Evolutionary conservation across 2,329 filamentous ascomycete species (phyloP).

Genomic region (Epichloe sp.): DNA sequence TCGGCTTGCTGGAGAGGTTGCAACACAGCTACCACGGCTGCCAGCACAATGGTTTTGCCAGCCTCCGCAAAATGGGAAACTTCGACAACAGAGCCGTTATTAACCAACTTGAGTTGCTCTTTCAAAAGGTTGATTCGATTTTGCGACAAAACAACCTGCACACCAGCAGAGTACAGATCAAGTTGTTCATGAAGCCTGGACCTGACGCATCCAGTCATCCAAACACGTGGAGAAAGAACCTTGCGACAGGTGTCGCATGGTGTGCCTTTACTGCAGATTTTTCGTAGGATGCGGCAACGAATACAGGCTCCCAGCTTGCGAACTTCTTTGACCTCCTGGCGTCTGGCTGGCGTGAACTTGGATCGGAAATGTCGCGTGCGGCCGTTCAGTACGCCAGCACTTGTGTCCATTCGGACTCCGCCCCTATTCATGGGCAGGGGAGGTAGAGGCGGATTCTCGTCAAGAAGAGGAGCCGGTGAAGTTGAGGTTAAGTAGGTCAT

Average conservation of each 20-base stretch:
- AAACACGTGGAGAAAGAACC: conserved; percentile 50
- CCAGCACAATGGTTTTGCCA: conserved; percentile 28
- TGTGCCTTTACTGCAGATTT: conserved; percentile 51
- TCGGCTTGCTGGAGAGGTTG: conserved; percentile 23
- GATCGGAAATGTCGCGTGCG: conserved; percentile 41
- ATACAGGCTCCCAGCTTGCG: conserved; percentile 54
- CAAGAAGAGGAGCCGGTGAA: conserved; percentile 18
- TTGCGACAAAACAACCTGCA: conserved; percentile 49
- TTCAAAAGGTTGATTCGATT: conserved; percentile 44
- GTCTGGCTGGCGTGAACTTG: conserved; percentile 42
- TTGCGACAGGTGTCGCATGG: conserved; percentile 52
- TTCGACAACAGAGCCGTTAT: conserved; percentile 38
- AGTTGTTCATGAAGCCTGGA: conserved; percentile 49
- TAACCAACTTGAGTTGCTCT: conserved; percentile 33
- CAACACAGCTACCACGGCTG: conserved; percentile 19
- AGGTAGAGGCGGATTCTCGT: conserved; percentile 18
- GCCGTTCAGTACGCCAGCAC: conserved; percentile 29
- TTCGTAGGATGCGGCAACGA: conserved; percentile 50
- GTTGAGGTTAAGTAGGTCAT: conserved; percentile 34
- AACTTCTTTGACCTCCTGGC: conserved; percentile 52
- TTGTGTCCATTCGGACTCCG: conserved; percentile 42
- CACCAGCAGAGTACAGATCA: conserved; percentile 49
- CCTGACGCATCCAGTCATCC: conserved; percentile 50
- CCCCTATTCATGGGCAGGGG: conserved; percentile 24
- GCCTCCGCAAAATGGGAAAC: conserved; percentile 46